Evolutionary conservation across 192 early-diverging fungal genomes (phyloP).

Genomic region (Oehlia diaphana): DNA sequence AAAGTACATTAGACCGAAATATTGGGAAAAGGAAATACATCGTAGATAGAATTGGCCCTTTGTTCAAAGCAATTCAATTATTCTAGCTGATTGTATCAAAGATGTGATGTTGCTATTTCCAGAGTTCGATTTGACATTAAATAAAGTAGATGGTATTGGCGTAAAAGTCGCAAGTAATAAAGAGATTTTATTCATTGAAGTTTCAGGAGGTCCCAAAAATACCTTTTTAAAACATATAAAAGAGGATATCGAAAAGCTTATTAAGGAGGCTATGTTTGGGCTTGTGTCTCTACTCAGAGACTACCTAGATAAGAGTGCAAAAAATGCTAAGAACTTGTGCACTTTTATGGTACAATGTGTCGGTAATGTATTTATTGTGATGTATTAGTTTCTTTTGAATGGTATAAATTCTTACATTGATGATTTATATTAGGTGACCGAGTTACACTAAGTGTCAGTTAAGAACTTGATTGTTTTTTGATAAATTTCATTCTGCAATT

Average conservation of each 20-base stretch:
- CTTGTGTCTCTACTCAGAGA: constrained; percentile 8
- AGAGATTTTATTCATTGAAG: constrained; percentile 19
- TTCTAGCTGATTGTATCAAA: constrained; percentile 18
- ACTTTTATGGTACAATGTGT: background rate
- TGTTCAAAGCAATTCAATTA: constrained; percentile 27
- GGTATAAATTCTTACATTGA: too few relatives aligned
- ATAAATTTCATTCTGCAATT: too few relatives aligned
- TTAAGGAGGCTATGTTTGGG: constrained; percentile 23
- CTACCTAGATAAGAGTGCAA: constrained; percentile 24
- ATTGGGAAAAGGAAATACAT: constrained; percentile 20
- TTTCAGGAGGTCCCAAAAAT: background rate
- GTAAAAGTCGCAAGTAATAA: constrained; percentile 17
- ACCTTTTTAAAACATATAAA: background rate
- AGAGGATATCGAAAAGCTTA: constrained; percentile 25
- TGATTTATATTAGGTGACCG: too few relatives aligned
- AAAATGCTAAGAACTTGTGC: background rate
- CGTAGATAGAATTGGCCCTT: constrained; percentile 15
- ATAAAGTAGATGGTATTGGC: constrained; percentile 22
- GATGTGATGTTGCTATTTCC: constrained; percentile 13
- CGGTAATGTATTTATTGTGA: too few relatives aligned
- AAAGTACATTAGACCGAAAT: constrained; percentile 11
- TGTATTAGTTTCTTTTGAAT: too few relatives aligned
- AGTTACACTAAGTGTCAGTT: background rate
- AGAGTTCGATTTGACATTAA: constrained; percentile 23
- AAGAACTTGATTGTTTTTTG: too few relatives aligned